Evolutionary conservation across 768 basidiomycete genomes (phyloP), one percentile per base, ranked within the genome.

Genomic region (Suillus plorans): DNA sequence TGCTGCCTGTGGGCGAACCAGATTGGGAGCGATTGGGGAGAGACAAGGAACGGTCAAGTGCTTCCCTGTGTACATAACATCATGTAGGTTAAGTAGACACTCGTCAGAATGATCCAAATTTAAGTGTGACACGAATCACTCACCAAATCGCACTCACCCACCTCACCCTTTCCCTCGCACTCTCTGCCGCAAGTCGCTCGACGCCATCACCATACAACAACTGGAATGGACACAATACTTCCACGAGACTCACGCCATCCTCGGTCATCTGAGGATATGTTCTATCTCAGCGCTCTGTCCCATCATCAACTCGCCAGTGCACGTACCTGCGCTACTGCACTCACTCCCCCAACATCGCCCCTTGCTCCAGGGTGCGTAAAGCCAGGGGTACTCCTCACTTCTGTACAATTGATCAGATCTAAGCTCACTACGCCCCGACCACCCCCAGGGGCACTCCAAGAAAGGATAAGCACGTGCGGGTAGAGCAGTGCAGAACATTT

Each of bases 91-190:
- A 28, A 58, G 5, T 9, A 41, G 39, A 58, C 6, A 55, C 22
- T 25, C 25, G 18, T 59, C 28, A 59, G 45, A 2, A 64, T 7
- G 39, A 7, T 31, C 0, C 8, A 31, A 25, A 44, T 28, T 12
- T 16, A 39, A 56, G 44, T 31, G 13, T 25, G 18, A 18, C 58
- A 44, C n/a, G 49, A 69, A 66, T 34, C 1, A 80, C 87, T 57
- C 71, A 94, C 95, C 92, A 95, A 62, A 97, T 85, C 5, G 93
- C 86, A 70, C 91, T 92, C 14, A 96, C 94, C 95, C 95, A 97
- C 75, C 90, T 87, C 60, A 94, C 89, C 69, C 95, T 82, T 74
- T 95, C 92, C 64, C 91, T 76, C 8, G 94, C 84, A 68, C 92
- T 95, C 72, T 96, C 95, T n/a, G 92, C 89, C 6, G 89, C 95